Evolutionary conservation across 768 basidiomycete genomes (phyloP).

Genomic region (Leccinum ochraceum): DNA sequence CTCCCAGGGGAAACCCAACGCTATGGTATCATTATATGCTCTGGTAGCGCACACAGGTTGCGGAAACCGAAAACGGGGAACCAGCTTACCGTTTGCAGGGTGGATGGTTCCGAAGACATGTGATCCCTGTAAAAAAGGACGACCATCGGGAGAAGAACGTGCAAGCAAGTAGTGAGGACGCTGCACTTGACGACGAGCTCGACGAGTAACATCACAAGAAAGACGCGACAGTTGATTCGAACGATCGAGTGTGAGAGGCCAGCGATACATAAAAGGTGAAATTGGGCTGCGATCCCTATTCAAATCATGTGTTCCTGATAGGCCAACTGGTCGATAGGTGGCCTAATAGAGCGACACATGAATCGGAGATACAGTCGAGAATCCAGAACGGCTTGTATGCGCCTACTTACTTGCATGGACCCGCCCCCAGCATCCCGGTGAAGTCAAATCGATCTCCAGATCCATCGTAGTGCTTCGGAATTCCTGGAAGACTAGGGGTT

Average conservation of each 20-base stretch:
- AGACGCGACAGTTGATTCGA: not conserved
- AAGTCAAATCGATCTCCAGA: slow-evolving; percentile 18
- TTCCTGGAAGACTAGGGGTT: slow-evolving; percentile 5
- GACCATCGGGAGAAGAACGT: not conserved
- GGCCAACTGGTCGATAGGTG: slow-evolving; percentile 1
- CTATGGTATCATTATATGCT: not conserved
- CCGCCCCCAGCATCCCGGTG: slow-evolving; percentile 1
- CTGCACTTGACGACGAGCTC: slow-evolving; percentile 5
- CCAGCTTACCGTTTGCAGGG: not conserved
- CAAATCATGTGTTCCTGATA: not conserved
- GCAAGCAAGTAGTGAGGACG: not conserved
- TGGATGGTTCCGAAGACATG: not conserved
- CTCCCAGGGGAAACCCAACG: slow-evolving; percentile 1
- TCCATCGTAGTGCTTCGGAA: slow-evolving; percentile 11
- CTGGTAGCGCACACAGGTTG: not conserved
- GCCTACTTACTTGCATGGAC: not conserved
- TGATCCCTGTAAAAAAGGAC: not conserved
- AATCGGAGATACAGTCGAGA: slow-evolving; percentile 1
- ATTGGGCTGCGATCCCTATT: not conserved
- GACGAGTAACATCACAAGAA: slow-evolving; percentile 1
- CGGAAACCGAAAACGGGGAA: slow-evolving; percentile 6
- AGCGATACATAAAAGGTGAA: not conserved
- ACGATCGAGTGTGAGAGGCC: not conserved
- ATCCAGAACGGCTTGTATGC: slow-evolving; percentile 1
- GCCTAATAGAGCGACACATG: slow-evolving; percentile 5